Evolutionary conservation across 2,329 filamentous ascomycete genomes (phyloP).

Genomic region (Sarocladium strictum): DNA sequence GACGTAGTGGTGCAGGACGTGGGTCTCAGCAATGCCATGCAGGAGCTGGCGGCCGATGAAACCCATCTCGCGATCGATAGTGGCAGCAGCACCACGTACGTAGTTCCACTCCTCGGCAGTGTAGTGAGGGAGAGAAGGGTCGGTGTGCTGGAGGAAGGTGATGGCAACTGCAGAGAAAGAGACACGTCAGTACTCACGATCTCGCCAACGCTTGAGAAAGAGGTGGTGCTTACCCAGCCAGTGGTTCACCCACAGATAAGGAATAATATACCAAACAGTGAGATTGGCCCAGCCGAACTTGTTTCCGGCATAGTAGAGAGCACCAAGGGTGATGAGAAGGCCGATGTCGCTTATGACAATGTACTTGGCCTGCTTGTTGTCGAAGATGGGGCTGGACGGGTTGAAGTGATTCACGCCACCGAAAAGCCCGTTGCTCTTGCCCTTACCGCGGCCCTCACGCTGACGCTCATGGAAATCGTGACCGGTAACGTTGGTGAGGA

Average conservation of each 20-base stretch:
- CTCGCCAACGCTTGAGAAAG: conserved; percentile 17
- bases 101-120: conserved; percentile 82
- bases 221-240: conserved; percentile 72
- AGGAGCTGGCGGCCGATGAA: conserved; percentile 87
- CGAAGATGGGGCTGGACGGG: conserved; percentile 81
- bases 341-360: conserved; percentile 86
- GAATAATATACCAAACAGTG: conserved; percentile 88
- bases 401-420: conserved; percentile 93
- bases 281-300: conserved; percentile 82
- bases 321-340: conserved; percentile 54
- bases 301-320: conserved; percentile 63
- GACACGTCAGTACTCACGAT: conserved; percentile 16
- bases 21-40: conserved; percentile 96
- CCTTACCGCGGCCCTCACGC: conserved; percentile 84
- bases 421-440: conserved; percentile 78
- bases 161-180: conserved; percentile 71
- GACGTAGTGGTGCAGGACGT: conserved; percentile 97
- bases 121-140: conserved; percentile 92
- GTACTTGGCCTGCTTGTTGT: conserved; percentile 82
- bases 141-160: conserved; percentile 95
- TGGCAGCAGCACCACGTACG: conserved; percentile 86
- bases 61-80: conserved; percentile 94
- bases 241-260: conserved; percentile 98
- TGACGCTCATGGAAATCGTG: conserved; percentile 93
- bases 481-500: conserved; percentile 86